Evolutionary conservation across 2,329 filamentous ascomycete genomes (phyloP), one percentile per base, ranked within the genome.

Genomic region (Mycosphaerella sp.): DNA sequence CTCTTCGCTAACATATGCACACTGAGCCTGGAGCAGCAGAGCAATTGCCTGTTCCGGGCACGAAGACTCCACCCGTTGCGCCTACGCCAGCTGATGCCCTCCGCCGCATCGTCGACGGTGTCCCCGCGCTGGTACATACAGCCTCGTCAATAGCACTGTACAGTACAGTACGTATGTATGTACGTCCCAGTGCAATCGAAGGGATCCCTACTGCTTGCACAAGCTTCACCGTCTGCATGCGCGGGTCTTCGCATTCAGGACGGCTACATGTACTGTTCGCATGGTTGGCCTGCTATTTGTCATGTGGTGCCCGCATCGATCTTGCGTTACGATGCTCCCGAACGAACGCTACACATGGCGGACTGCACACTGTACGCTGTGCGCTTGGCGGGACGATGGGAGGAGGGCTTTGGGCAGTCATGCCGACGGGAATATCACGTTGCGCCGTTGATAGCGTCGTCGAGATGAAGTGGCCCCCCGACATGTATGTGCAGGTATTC

Each of bases 201-300:
- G 28, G 28, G 6, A 18, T 40, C 18, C 21, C 21, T 21, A 6
- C 21, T 21, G 21, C 21, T 21, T 21, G 21, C 21, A 6, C 21
- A 3, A 21, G 16, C 41, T 30, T 41, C 25, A 18, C 35, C 16
- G 21, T 21, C 27, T 43, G 32, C 48, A 54, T 53, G 52, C 46
- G 55, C 55, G 50, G 46, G 35, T 21, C 42, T 42, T 42, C 17
- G 49, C 55, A 57, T 55, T 36, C 28, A 57, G 52, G n/a, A n/a
- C n/a, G n/a, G n/a, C n/a, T 47, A 53, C 52, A 39, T 53, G 52
- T 55, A 53, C 56, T 53, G 54, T 46, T 52, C 57, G 41, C 57
- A 59, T 59, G 52, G 57, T 52, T 43, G 42, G 45, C 50, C 32
- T 48, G 47, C 50, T 35, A 57, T 57, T 57, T 59, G 57, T 59